Evolutionary conservation across 805 yeast genomes (phyloP), one percentile per base, ranked within the genome.

Genomic region (Monosporozyma aerobia): DNA sequence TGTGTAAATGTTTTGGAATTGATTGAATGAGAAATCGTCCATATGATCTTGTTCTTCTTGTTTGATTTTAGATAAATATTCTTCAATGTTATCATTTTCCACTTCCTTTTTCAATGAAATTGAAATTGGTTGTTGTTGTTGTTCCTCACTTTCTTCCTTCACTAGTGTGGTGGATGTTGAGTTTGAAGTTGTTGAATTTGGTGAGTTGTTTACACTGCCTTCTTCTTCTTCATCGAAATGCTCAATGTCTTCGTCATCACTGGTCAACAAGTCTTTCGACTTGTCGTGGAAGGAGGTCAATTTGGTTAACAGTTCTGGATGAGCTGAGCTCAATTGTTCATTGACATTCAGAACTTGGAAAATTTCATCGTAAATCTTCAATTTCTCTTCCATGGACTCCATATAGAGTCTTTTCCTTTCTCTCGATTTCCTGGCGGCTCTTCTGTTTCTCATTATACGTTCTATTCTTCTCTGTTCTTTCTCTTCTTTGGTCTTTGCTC

Each of bases 381-480:
- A 70, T 50, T 69, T 69, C 40, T 73, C 68, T 69, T 92, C 97
- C 59, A 94, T 76, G 56, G 80, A 82, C 69, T 90, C 96, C 53
- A 94, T 85, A 66, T 92, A 96, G 65, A 83, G 81, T 67, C 98
- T 80, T 79, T 92, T 92, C 80, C 92, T 90, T 67, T 94, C 99
- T 59, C 99, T 80, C 30, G 96, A 87, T 51, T 96, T 96, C 68
- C 92, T 98, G 48, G 99, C 99, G 14, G 98, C 98, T 67, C 92
- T 85, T 64, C 98, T 81, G 71, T 92, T 92, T 67, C 99, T 80
- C 62, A 92, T 75, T 49, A 94, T 90, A 50, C 99, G 77, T 71
- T 94, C 98, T 51, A 90, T 82, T 47, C 97, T 80, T 59, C 98
- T 83, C 73, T 92, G 98, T 70, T 94, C 98, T 73, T 92, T 94